Evolutionary conservation across 768 basidiomycete genomes (phyloP).

Genomic region (Daedaleopsis sinensis): DNA sequence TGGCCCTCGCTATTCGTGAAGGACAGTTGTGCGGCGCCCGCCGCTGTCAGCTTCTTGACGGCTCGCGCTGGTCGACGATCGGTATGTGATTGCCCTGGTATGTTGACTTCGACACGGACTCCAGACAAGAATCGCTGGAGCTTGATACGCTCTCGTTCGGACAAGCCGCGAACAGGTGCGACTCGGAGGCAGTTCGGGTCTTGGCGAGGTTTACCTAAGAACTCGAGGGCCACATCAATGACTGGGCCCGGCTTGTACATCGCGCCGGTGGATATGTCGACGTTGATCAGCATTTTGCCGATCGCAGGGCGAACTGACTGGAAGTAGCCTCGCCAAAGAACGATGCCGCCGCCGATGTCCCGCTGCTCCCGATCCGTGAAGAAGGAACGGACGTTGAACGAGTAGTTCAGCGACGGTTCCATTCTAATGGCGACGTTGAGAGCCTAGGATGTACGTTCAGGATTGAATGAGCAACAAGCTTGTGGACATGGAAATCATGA

Average conservation of each 20-base stretch:
- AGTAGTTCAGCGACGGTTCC: conserved; percentile 68
- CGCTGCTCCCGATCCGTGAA: conserved; percentile 60
- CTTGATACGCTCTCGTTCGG: conserved; percentile 53
- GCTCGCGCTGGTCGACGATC: conserved; percentile 50
- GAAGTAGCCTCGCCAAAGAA: conserved; percentile 81
- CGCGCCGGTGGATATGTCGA: conserved; percentile 77
- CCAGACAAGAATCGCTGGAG: conserved; percentile 61
- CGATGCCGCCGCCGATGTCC: conserved; percentile 63
- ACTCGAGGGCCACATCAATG: conserved; percentile 59
- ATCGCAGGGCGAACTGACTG: conserved; percentile 75
- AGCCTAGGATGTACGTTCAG: conserved; percentile 45
- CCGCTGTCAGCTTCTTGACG: conserved; percentile 58
- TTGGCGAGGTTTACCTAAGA: conserved; percentile 40
- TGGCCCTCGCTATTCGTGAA: conserved; percentile 64
- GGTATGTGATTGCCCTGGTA: conserved; percentile 16
- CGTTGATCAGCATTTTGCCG: conserved; percentile 66
- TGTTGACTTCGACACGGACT: conserved; percentile 48
- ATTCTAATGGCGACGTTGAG: conserved; percentile 77
- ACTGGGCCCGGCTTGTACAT: conserved; percentile 73
- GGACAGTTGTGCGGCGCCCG: conserved; percentile 53
- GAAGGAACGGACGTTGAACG: conserved; percentile 77
- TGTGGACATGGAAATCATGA: no score
- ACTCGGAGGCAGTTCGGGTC: conserved; percentile 37
- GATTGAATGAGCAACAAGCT: no score
- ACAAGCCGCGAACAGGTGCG: conserved; percentile 44